Evolutionary conservation across 345 rosid genomes (phyloP).

Genomic region (Citrus australasica): DNA sequence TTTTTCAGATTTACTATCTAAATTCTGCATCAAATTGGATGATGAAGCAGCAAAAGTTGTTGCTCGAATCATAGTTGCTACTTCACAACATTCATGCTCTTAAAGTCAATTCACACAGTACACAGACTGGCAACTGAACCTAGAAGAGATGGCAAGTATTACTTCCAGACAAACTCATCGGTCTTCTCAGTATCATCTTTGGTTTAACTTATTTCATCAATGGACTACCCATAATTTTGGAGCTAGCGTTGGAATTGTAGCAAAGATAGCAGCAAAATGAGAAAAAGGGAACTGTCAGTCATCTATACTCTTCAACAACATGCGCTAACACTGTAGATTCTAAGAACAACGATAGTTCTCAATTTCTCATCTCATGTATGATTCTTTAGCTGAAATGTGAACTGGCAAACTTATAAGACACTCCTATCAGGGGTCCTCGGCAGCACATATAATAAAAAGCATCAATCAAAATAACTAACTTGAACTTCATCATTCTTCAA

Average conservation of each 20-base stretch:
- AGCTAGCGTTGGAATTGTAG: slow-evolving; percentile 21
- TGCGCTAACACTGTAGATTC: background rate
- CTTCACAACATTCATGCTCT: slow-evolving; percentile 14
- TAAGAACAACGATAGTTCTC: background rate
- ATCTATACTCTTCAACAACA: background rate
- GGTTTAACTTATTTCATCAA: slow-evolving; percentile 28
- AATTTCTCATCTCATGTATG: background rate
- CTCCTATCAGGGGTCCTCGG: background rate
- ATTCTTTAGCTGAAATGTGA: background rate
- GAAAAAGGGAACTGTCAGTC: background rate
- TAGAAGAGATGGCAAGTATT: slow-evolving; percentile 17
- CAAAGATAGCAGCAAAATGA: slow-evolving; percentile 8
- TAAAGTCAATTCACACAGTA: slow-evolving; percentile 26
- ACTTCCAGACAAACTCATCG: slow-evolving; percentile 26
- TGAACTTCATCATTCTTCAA: background rate
- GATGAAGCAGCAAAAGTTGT: slow-evolving; percentile 20
- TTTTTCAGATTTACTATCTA: background rate
- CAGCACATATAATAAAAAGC: background rate
- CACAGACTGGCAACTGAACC: slow-evolving; percentile 29
- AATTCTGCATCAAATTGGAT: background rate
- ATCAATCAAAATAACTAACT: too few relatives aligned
- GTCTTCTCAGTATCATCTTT: slow-evolving; percentile 25
- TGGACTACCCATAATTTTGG: slow-evolving; percentile 24
- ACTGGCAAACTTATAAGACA: background rate
- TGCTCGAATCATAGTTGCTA: background rate